Conservation (phyloP, 2,329 filamentous ascomycete genomes). For the Fusarium concolor region DNA sequence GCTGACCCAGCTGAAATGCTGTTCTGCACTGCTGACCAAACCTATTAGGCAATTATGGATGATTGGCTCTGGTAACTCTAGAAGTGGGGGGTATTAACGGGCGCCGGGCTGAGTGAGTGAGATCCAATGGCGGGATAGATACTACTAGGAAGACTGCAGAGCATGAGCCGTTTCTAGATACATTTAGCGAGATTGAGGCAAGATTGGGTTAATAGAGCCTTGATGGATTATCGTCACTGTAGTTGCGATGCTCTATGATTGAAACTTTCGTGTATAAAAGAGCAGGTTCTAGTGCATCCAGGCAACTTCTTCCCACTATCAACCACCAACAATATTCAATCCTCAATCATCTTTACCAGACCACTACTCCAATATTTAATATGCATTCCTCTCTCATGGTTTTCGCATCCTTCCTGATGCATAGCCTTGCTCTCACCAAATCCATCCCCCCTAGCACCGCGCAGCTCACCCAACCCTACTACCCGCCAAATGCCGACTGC, state of each 20-base stretch:
- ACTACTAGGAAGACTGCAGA: not conserved
- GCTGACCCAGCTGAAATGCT: not conserved
- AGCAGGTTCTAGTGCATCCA: not conserved
- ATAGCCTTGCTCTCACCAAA: not conserved
- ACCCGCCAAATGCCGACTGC: not conserved
- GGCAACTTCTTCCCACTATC: not conserved
- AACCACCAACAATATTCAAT: not conserved
- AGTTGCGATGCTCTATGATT: not conserved
- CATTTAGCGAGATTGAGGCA: not conserved
- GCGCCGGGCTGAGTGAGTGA: too few species aligned
- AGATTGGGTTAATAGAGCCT: not conserved
- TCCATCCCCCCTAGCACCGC: not conserved
- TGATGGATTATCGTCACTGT: not conserved
- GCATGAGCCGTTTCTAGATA: not conserved
- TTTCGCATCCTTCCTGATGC: not conserved
- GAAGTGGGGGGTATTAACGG: too few species aligned
- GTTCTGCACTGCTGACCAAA: not conserved
- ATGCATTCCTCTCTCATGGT: not conserved
- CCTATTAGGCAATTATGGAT: not conserved
- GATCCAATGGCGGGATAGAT: not conserved
- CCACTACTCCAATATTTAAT: not conserved
- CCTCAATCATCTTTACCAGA: not conserved
- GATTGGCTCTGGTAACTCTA: not conserved
- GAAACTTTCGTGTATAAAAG: not conserved
- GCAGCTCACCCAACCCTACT: not conserved